Base-by-base conservation (phyloP, 768 basidiomycete species). In the Mycena capillaripes region DNA sequence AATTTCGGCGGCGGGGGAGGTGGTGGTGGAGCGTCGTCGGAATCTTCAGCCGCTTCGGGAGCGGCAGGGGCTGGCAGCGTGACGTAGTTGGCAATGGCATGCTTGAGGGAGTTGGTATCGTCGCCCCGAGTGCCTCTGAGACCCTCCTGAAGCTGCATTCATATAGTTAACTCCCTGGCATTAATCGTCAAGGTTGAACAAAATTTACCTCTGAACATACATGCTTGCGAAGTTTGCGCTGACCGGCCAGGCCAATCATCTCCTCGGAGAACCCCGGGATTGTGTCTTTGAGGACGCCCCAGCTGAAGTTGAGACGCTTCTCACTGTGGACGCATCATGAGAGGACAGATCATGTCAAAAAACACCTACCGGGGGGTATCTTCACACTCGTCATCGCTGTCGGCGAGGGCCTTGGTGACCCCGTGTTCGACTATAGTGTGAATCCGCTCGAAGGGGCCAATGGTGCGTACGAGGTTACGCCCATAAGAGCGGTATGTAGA, bases 141-240 rank as follows among this genome's bases (percentile, higher is more conserved):
- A n/a, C 59, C 59, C 14, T 16, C 19, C 42, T 60, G 59, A 11
- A 60, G 25, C 59, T 60, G 29, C 6, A 19, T 44, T n/a, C n/a
- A n/a, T n/a, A n/a, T n/a, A n/a, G n/a, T n/a, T n/a, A n/a, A n/a
- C n/a, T n/a, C n/a, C n/a, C n/a, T n/a, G n/a, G n/a, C n/a, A n/a
- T n/a, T n/a, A n/a, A n/a, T n/a, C n/a, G n/a, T n/a, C n/a, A n/a
- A n/a, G n/a, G n/a, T n/a, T n/a, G n/a, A n/a, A n/a, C n/a, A n/a
- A n/a, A n/a, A n/a, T n/a, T n/a, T 60, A 60, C 59, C 40, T 60
- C 40, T 10, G 42, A n/a, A n/a, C 42, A 60, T 8, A 46, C 59
- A n/a, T 27, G 25, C 40, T 60, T 60, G 16, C 59, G 42, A 25
- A 60, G 59, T 1, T 27, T 27, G 23, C 42, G 27, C 23, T 42